Base-by-base conservation (phyloP, 805 yeast genomes). In the Metschnikowia reukaufii region DNA sequence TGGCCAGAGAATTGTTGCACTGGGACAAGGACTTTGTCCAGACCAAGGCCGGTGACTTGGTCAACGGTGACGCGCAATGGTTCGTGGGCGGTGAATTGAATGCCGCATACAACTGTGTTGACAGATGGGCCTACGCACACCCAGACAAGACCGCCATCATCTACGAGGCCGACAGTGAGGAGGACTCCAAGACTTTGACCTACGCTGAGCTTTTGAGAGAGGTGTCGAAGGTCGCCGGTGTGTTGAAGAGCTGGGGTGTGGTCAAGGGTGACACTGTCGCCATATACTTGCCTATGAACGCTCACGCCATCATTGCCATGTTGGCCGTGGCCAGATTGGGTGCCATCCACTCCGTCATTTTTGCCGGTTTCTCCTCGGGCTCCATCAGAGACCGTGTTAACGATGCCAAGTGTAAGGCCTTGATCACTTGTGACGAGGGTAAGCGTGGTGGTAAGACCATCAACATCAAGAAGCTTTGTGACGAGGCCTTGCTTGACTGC, bases 181-280 rank as follows among this genome's bases (percentile, higher is more conserved):
- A 74, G 50, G 81, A 82, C 56, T 82, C 87, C 36, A 69, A 74
- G 56, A 74, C 69, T 27, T 68, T 86, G 60, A 82, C 92, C 18
- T 87, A 78, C 64, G 85, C 84, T 31, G 86, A 87, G 69, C 74
- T 87, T 57, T 72, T 86, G 55, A 79, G 79, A 55, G 79, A 86
- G 57, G 89, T 86, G 29, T 83, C 82, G 35, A 78, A 79, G 61
- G 81, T 84, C 45, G 86, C 92, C 6, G 88, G 85, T 57, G 84
- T 83, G 30, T 75, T 87, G 62, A 70, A 75, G 55, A 68, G 72
- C 49, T 71, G 83, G 74, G 91, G 91, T 41, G 83, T 86, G 48
- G 70, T 74, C 50, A 87, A 86, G 68, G 94, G 94, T 58, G 96
- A 87, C 63, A 84, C 90, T 15, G 92, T 87, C 47, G 94, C 94